Evolutionary conservation across 1,139 yeast genomes (phyloP).

Genomic region (Kodamaea anthophila): DNA sequence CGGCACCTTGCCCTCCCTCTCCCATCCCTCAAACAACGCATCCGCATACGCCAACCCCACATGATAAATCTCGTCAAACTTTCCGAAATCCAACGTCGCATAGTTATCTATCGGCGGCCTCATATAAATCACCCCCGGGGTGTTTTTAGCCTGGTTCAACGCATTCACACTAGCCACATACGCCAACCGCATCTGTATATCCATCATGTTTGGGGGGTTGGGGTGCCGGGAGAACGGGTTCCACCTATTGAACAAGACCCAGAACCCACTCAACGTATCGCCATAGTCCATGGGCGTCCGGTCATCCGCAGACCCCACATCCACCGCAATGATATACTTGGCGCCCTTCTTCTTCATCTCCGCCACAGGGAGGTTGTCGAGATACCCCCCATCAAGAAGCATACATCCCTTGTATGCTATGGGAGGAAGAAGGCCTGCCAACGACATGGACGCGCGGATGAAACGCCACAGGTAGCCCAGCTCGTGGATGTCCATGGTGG

Average conservation of each 20-base stretch:
- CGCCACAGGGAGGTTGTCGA: constrained; percentile 85
- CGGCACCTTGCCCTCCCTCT: constrained; percentile 51
- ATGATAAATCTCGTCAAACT: constrained; percentile 80
- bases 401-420: constrained; percentile 84
- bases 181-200: constrained; percentile 87
- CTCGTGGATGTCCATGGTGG: constrained; percentile 90
- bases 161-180: constrained; percentile 96
- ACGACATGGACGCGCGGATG: constrained; percentile 92
- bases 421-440: constrained; percentile 91
- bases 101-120: constrained; percentile 92
- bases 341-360: constrained; percentile 92
- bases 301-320: constrained; percentile 93
- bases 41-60: constrained; percentile 79
- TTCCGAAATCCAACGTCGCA: constrained; percentile 88
- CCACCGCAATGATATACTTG: constrained; percentile 85
- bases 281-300: constrained; percentile 89
- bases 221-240: constrained; percentile 87
- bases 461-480: constrained; percentile 95
- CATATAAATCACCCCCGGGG: constrained; percentile 83
- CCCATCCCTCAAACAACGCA: constrained; percentile 48
- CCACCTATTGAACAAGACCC: constrained; percentile 87
- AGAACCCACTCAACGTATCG: constrained; percentile 84
- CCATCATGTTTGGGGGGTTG: constrained; percentile 90
- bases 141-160: constrained; percentile 73
- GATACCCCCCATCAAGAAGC: constrained; percentile 93